phyloP scores from a whole-genome alignment of 306 rosid species.

The Arachis hypogaea region DNA sequence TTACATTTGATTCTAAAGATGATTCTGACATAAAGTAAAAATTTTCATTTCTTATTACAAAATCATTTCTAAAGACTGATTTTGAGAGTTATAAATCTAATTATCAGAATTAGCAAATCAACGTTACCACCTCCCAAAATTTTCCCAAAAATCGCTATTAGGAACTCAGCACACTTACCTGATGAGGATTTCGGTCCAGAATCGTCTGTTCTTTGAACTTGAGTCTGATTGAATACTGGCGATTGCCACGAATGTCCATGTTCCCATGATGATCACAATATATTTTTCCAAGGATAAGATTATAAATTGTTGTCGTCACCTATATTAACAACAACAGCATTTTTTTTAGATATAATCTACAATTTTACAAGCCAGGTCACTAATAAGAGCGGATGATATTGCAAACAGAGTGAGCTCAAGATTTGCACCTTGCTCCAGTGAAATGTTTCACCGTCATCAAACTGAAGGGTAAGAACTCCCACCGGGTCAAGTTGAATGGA shows the following conservation, averaged over 20 bases:
- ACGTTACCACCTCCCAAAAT: background rate
- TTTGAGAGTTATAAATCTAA: too few species aligned
- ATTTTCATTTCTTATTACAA: too few species aligned
- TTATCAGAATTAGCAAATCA: background rate
- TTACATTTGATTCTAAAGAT: too few species aligned
- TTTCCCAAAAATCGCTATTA: too few species aligned
- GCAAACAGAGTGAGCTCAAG: conserved; percentile 31
- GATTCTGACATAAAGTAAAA: too few species aligned
- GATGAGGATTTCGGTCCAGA: conserved; percentile 97
- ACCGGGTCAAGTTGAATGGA: conserved; percentile 98
- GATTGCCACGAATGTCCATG: conserved; percentile 89
- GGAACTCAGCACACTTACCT: conserved; percentile 55
- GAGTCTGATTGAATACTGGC: conserved; percentile 76
- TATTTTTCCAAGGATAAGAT: conserved; percentile 90
- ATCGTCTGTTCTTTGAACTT: conserved; percentile 92
- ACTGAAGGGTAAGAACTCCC: conserved; percentile 81
- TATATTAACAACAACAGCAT: conserved; percentile 27
- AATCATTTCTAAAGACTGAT: too few species aligned
- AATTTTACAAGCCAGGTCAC: background rate
- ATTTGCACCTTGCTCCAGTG: conserved; percentile 93
- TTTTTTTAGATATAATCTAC: too few species aligned
- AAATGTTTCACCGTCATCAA: conserved; percentile 95
- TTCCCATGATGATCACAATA: conserved; percentile 96
- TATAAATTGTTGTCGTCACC: conserved; percentile 94
- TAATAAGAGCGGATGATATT: background rate